Base-by-base conservation (phyloP, 225 moss, liverwort and hornwort species). In the Sphagnum tenellum region DNA sequence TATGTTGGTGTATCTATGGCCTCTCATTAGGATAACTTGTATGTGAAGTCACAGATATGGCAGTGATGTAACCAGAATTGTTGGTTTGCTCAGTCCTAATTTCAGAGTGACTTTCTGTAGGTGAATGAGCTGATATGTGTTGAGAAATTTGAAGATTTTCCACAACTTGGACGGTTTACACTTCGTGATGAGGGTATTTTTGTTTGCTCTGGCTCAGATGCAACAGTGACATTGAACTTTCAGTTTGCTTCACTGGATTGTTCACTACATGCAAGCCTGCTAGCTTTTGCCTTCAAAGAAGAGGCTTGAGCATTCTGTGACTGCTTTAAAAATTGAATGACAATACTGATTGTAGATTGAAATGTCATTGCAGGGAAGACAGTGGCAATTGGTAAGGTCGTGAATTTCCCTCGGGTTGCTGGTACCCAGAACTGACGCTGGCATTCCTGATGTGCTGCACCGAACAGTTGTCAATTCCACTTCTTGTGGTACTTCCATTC, bases 111-210 rank as follows among this genome's bases (percentile, higher is more conserved):
- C 29, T 29, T 29, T 29, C 29, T 29, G 29, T 29, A 29, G 29
- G 84, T 85, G 29, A 76, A 69, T 73, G 75, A 76, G 10, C 56
- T 75, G 6, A 81, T 85, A 6, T 85, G 81, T 56, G 78, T 85
- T 13, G 84, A 85, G 64, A 78, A 73, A 64, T 85, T 81, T 65
- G 72, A 61, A 46, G 84, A 85, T 64, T 85, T 81, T 51, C 84
- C 84, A 9, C 84, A 85, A 55, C 75, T 85, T 63, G 84, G 84
- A 44, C 84, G 84, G 12, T 85, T 85, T 61, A 85, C 84, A 55
- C 69, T 85, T 9, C 84, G 84, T 52, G 81, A 85, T 67, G 84
- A 85, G 78, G 82, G 82, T 78, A 49, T 46, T 56, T 53, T 7
- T 48, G 14, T 12, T 0, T 48, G 47, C 5, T 45, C 2, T 47